Base-by-base conservation (phyloP, 2,329 filamentous ascomycete genomes). In the Diaporthe vaccinii region DNA sequence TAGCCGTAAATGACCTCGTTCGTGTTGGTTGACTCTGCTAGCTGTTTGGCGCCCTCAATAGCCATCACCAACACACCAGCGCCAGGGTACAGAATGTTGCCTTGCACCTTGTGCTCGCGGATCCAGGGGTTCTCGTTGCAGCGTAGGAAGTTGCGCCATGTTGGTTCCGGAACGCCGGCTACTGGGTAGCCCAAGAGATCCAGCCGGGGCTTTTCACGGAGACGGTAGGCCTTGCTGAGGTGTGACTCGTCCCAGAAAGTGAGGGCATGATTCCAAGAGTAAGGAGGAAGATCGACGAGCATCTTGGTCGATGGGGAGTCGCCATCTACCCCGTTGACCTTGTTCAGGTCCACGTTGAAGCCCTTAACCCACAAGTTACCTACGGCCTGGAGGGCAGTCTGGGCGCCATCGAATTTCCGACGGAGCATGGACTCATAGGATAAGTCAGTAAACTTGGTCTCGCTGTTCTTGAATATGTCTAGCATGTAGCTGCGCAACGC, bases 41-140 rank as follows among this genome's bases (percentile, higher is more conserved):
- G 71, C 46, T 73, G 71, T 49, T 46, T 73, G 1, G 71, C 59
- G 7, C 34, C 71, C 31, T 73, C 71, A 2, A 73, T 57, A 1
- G 71, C 71, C 71, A 91, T 89, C 31, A 86, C 84, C 3, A 90
- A 79, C 74, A 87, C 88, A 2, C 87, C 90, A 1, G 88, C 85
- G 41, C 89, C 84, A 31, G 91, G 89, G 79, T 89, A 91, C 39
- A 91, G 86, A 8, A 85, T 87, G 49, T 90, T 81, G 25, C 86
- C 89, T 78, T 92, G 89, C 80, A 92, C 88, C 74, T 83, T 84
- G 83, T 92, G 91, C 77, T 91, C 88, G 53, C 88, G 85, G 5
- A 91, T 83, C 84, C 91, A 92, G 2, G 92, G 88, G 0, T 89
- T 79, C 73, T 89, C 87, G 46, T 87, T 85, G 1, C 86, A 78